phyloP scores from a whole-genome alignment of 371 early-diverging fungal genomes.

The Mucor saturninus region DNA sequence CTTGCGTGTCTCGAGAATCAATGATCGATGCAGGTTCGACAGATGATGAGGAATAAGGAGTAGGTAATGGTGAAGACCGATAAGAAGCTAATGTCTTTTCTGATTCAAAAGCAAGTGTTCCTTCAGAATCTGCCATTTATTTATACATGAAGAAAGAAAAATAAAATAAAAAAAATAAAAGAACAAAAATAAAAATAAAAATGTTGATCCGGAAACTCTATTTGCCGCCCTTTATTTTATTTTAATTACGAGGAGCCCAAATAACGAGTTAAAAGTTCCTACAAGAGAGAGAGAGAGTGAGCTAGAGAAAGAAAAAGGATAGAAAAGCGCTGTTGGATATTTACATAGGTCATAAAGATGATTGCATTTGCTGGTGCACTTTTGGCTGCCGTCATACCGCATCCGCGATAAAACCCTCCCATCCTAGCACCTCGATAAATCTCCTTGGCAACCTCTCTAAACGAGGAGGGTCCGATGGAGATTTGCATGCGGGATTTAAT shows the following conservation, averaged over 20 bases:
- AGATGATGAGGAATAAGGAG: slow-evolving; percentile 13
- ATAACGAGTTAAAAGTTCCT: slow-evolving; percentile 37
- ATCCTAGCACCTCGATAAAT: slow-evolving; percentile 82
- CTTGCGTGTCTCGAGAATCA: slow-evolving; percentile 12
- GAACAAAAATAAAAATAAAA: neutral
- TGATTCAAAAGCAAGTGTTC: slow-evolving; percentile 10
- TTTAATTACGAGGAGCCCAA: slow-evolving; percentile 25
- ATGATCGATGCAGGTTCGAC: slow-evolving; percentile 20
- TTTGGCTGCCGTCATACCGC: slow-evolving; percentile 88
- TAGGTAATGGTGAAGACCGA: neutral
- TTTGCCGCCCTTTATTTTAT: neutral
- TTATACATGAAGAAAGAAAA: slow-evolving; percentile 2
- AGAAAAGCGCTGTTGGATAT: slow-evolving; percentile 5
- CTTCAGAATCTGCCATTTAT: slow-evolving; percentile 16
- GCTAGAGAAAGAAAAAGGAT: neutral
- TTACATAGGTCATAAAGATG: slow-evolving; percentile 87
- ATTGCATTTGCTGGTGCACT: slow-evolving; percentile 91
- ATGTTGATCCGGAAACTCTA: neutral
- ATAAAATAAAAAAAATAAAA: slow-evolving; percentile 7
- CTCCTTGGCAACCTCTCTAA: slow-evolving; percentile 62
- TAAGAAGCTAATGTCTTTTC: neutral
- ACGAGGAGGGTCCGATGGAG: slow-evolving; percentile 29
- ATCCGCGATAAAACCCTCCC: slow-evolving; percentile 89
- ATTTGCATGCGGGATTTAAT: slow-evolving; percentile 94
- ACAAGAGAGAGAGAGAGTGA: neutral